A percentile compares a stretch with the other conserved stretches of the same genome.
Evolutionary conservation across 148 eudicot species (phyloP).

Genomic region (Nepenthes mirabilis): DNA sequence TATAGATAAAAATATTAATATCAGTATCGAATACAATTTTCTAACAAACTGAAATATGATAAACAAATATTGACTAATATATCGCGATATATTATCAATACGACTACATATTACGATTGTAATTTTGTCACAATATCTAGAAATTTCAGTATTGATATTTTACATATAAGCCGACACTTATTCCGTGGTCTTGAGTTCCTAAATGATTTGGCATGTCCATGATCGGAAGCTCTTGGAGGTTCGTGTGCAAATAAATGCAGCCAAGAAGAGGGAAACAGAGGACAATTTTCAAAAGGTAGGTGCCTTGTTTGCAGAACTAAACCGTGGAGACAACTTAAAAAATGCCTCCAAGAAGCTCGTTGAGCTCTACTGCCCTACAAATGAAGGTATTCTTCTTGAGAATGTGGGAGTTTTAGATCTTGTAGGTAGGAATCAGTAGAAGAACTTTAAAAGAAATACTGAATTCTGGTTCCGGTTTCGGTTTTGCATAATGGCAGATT

Average conservation of each 20-base stretch:
- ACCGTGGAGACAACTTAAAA: conserved; percentile 10
- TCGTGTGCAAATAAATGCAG: conserved; percentile 44
- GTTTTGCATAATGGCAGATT: background rate
- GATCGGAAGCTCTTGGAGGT: conserved; percentile 42
- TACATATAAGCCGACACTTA: conserved; percentile 42
- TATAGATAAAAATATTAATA: too few species aligned
- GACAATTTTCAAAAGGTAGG: conserved; percentile 60
- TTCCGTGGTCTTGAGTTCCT: conserved; percentile 21
- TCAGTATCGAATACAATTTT: too few species aligned
- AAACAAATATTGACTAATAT: too few species aligned
- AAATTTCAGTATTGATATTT: conserved; percentile 14
- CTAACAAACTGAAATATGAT: too few species aligned
- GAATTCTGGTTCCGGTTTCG: background rate
- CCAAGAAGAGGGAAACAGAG: conserved; percentile 54
- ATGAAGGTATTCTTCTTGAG: conserved; percentile 6
- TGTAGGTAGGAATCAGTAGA: too few species aligned
- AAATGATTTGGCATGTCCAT: conserved; percentile 43
- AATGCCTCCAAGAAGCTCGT: conserved; percentile 13
- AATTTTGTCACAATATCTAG: too few species aligned
- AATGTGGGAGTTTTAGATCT: background rate
- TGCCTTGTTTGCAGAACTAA: conserved; percentile 24
- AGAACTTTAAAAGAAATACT: too few species aligned
- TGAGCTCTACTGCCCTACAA: conserved; percentile 14
- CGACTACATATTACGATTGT: too few species aligned
- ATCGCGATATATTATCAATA: too few species aligned